Percentiles rank a stretch among this genome's conserved stretches.
These are phyloP conservation scores for Tolypocladium inflatum DNA, from an alignment of 2,329 filamentous ascomycete genomes.

Conservation along the genomic window DNA sequence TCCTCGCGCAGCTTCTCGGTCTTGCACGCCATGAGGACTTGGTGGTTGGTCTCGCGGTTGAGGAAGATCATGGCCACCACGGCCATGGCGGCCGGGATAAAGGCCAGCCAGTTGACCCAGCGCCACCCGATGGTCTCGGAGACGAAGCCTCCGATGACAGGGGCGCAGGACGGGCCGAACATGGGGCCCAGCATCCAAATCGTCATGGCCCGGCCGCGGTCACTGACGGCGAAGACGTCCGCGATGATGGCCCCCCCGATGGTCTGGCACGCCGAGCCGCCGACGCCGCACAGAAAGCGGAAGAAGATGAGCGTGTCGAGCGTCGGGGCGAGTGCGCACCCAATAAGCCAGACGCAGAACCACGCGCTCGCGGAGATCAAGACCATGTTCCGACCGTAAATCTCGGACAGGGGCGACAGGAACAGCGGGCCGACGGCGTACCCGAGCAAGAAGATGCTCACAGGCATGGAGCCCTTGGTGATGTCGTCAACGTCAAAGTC, in stretches of 20 bases:
- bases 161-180: conserved; percentile 40
- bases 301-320: conserved; percentile 48
- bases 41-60: conserved; percentile 30
- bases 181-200: conserved; percentile 49
- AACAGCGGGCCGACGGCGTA: conserved; percentile 49
- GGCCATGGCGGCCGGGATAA: conserved; percentile 29
- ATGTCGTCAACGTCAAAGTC: conserved; percentile 30
- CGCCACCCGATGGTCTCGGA: conserved; percentile 40
- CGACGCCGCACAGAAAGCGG: conserved; percentile 48
- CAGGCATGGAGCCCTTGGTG: conserved; percentile 38
- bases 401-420: conserved; percentile 50
- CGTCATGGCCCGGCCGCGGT: conserved; percentile 38
- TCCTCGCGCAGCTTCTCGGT: conserved; percentile 32
- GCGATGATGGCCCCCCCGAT: conserved; percentile 45
- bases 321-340: conserved; percentile 49
- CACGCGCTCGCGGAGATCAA: conserved; percentile 47
- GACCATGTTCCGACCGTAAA: conserved; percentile 52
- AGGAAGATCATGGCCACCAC: conserved; percentile 15
- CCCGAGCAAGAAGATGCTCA: conserved; percentile 53
- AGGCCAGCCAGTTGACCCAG: conserved; percentile 42
- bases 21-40: conserved; percentile 41
- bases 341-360: conserved; percentile 55
- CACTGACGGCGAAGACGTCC: conserved; percentile 39
- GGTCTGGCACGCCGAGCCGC: conserved; percentile 41
- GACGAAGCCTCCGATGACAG: conserved; percentile 39